Evolutionary conservation across 2,329 filamentous ascomycete genomes (phyloP).

Genomic region (Torrubiellomyces zombiae): DNA sequence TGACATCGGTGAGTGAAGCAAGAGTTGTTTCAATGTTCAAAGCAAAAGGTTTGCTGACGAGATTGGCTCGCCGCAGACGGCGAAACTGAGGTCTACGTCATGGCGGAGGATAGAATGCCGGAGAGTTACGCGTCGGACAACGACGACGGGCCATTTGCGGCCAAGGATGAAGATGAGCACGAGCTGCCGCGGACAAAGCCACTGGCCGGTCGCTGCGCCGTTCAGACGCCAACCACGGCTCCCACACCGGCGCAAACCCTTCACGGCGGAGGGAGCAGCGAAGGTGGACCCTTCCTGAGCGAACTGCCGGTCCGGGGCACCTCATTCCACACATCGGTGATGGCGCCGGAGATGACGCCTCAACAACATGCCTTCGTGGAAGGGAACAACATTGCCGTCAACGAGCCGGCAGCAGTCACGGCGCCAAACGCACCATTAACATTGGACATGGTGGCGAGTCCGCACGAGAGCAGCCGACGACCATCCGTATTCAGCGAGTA

Average conservation of each 20-base stretch:
- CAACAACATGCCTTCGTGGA: conserved; percentile 26
- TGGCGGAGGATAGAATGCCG: conserved; percentile 32
- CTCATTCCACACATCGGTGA: conserved; percentile 23
- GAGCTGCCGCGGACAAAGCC: conserved; percentile 20
- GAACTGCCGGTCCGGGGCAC: conserved; percentile 27
- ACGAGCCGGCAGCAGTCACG: conserved; percentile 17
- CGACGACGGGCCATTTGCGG: conserved; percentile 21
- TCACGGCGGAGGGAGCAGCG: conserved; percentile 15
- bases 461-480: conserved; percentile 28
- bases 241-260: conserved; percentile 17
- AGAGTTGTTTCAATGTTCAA: neutral
- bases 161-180: conserved; percentile 27
- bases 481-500: conserved; percentile 32
- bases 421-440: conserved; percentile 17
- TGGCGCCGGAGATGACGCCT: conserved; percentile 22
- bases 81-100: conserved; percentile 29
- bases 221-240: conserved; percentile 17
- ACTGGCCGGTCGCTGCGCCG: conserved; percentile 15
- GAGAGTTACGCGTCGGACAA: conserved; percentile 31
- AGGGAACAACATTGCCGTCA: conserved; percentile 16
- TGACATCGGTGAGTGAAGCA: conserved; percentile 33
- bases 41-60: neutral
- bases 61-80: conserved; percentile 21
- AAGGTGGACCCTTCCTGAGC: conserved; percentile 19
- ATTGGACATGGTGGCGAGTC: conserved; percentile 27